phyloP scores from a whole-genome alignment of 768 basidiomycete species.

The Mycena vitilis region DNA sequence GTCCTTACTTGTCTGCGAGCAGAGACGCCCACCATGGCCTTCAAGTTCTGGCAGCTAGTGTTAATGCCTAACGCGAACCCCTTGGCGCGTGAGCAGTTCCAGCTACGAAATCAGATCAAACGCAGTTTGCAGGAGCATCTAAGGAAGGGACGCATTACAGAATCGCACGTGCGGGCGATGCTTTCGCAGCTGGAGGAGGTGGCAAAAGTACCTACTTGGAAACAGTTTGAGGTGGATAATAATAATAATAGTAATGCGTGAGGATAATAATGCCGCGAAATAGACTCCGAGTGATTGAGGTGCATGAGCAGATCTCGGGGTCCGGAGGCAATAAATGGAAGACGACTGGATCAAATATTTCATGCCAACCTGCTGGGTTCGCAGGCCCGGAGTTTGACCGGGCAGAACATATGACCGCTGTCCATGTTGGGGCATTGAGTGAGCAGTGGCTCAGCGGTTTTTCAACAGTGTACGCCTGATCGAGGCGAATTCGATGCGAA shows the following conservation, averaged over 20 bases:
- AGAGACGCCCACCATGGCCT: conserved; percentile 64
- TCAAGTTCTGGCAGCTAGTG: conserved; percentile 67
- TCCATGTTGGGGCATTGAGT: conserved; percentile 43
- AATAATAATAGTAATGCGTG: background rate
- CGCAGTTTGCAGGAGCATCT: conserved; percentile 42
- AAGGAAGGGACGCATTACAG: conserved; percentile 30
- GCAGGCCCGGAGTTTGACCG: conserved; percentile 57
- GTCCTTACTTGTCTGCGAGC: conserved; percentile 61
- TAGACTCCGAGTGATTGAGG: background rate
- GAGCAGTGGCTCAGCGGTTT: conserved; percentile 35
- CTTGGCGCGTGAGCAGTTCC: conserved; percentile 57
- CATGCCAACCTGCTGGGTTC: too few species aligned
- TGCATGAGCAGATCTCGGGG: conserved; percentile 3
- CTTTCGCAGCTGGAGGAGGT: conserved; percentile 42
- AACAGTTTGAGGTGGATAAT: conserved; percentile 1
- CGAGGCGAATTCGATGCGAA: conserved; percentile 26
- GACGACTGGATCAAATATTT: conserved; percentile 18
- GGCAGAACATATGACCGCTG: conserved; percentile 54
- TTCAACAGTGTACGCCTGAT: conserved; percentile 46
- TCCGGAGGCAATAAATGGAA: conserved; percentile 12
- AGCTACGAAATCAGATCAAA: conserved; percentile 56
- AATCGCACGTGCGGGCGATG: conserved; percentile 42
- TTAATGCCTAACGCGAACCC: conserved; percentile 54
- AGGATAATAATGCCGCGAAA: background rate
- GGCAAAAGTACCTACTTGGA: background rate